A percentile compares a stretch with the other conserved stretches of the same genome.
These are phyloP conservation scores for Fraxinus greggii DNA, from an alignment of 305 asterid genomes.

Conservation along the genomic window DNA sequence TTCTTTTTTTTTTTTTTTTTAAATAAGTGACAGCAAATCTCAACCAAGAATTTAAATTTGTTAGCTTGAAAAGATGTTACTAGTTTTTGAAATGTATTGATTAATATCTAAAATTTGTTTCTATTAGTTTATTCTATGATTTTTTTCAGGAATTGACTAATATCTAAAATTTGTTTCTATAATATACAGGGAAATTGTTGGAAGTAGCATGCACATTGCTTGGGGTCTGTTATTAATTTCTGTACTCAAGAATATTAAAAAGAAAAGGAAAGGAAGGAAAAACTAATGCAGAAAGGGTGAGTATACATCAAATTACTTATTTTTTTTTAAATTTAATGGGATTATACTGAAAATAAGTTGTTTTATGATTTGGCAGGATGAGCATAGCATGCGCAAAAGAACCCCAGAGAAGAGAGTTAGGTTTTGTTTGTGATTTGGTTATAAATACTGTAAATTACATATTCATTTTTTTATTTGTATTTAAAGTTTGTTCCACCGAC, in stretches of 20 bases:
- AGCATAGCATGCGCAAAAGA: slow-evolving; percentile 23
- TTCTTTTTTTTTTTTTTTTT: not conserved
- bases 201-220: not conserved
- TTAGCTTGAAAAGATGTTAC: not conserved
- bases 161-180: not conserved
- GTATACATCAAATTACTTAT: not conserved
- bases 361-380: slow-evolving; percentile 34
- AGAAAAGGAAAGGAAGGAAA: not conserved
- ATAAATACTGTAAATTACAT: slow-evolving; percentile 72
- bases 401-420: slow-evolving; percentile 34
- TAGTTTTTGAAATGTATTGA: not conserved
- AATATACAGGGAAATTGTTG: not conserved
- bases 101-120: not conserved
- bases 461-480: slow-evolving; percentile 73
- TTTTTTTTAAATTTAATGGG: slow-evolving; percentile 9
- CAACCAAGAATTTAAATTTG: not conserved
- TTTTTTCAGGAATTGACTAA: not conserved
- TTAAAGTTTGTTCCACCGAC: slow-evolving; percentile 45
- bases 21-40: not conserved
- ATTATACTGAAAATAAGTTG: slow-evolving; percentile 22
- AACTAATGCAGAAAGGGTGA: not conserved
- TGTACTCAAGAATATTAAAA: not conserved
- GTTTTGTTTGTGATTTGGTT: slow-evolving; percentile 21
- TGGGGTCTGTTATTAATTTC: slow-evolving; percentile 45
- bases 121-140: not conserved